A percentile compares a stretch with the other conserved stretches of the same genome.
phyloP scores from a whole-genome alignment of 345 rosid species.

The Rhodomyrtus tomentosa region DNA sequence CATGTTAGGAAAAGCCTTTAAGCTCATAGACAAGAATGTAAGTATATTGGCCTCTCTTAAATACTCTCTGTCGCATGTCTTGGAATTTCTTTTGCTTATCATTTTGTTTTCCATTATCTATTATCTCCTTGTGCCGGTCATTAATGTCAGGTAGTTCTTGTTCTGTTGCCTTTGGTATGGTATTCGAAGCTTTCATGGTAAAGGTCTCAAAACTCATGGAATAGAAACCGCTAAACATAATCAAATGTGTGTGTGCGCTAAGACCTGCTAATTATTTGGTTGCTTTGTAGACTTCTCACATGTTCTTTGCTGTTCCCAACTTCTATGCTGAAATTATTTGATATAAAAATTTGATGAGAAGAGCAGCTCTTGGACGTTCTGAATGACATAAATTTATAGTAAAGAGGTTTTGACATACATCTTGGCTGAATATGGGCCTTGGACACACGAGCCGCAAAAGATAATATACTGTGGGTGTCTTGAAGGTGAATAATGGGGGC shows the following conservation, averaged over 20 bases:
- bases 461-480: neutral
- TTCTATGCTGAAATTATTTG: neutral
- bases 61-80: conserved; percentile 1
- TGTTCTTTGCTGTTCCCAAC: neutral
- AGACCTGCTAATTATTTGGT: neutral
- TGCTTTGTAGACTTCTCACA: neutral
- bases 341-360: neutral
- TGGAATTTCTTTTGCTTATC: neutral
- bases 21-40: conserved; percentile 65
- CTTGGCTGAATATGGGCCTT: neutral
- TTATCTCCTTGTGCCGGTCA: neutral
- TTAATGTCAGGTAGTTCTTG: neutral
- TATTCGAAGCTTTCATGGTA: neutral
- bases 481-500: neutral
- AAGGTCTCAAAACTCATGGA: neutral
- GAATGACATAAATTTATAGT: neutral
- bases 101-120: neutral
- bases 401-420: neutral
- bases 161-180: neutral
- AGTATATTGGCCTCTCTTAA: conserved; percentile 15
- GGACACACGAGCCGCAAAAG: neutral
- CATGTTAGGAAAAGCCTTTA: conserved; percentile 71
- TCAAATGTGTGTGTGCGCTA: neutral
- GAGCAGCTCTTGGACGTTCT: neutral
- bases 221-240: neutral